A percentile compares a stretch with the other conserved stretches of the same genome.
Evolutionary conservation across 352 stramenopile species (phyloP).

Genomic region (Pythium oligandrum): DNA sequence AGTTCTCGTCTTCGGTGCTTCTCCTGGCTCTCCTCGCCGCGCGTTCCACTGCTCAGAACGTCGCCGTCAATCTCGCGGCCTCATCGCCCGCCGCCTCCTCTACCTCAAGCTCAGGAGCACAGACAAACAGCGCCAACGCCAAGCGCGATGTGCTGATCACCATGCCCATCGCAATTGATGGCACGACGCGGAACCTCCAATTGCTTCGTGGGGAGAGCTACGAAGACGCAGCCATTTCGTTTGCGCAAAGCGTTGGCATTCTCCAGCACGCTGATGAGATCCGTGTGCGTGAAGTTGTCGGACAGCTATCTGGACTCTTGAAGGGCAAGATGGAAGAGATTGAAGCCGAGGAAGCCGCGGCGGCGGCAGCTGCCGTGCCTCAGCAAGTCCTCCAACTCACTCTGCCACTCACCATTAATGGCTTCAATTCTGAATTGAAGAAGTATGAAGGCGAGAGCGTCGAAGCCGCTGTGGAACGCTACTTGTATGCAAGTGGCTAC

Average conservation of each 20-base stretch:
- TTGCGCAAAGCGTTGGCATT: conserved; percentile 59
- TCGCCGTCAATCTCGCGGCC: conserved; percentile 5
- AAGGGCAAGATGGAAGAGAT: conserved; percentile 59
- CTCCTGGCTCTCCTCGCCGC: conserved; percentile 11
- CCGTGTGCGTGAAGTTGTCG: conserved; percentile 48
- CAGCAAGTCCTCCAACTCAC: conserved; percentile 45
- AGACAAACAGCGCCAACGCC: no score
- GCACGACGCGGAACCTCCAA: conserved; percentile 49
- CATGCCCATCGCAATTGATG: conserved; percentile 61
- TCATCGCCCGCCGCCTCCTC: no score
- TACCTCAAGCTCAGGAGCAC: no score
- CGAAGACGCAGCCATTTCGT: conserved; percentile 54
- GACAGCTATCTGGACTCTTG: conserved; percentile 60
- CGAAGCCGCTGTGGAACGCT: conserved; percentile 59
- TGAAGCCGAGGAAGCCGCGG: conserved; percentile 18
- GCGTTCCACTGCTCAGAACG: conserved; percentile 20
- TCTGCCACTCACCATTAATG: conserved; percentile 56
- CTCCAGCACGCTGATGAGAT: conserved; percentile 39
- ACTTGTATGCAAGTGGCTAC: conserved; percentile 53
- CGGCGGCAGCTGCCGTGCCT: conserved; percentile 4
- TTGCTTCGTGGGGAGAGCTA: conserved; percentile 65
- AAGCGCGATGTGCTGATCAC: conserved; percentile 57
- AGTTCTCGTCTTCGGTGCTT: conserved; percentile 5
- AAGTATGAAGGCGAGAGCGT: conserved; percentile 60
- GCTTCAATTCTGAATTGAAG: conserved; percentile 35